Evolutionary conservation across 2,329 filamentous ascomycete species (phyloP), one percentile per base, ranked within the genome.

Genomic region (Elsinoe arachidis): DNA sequence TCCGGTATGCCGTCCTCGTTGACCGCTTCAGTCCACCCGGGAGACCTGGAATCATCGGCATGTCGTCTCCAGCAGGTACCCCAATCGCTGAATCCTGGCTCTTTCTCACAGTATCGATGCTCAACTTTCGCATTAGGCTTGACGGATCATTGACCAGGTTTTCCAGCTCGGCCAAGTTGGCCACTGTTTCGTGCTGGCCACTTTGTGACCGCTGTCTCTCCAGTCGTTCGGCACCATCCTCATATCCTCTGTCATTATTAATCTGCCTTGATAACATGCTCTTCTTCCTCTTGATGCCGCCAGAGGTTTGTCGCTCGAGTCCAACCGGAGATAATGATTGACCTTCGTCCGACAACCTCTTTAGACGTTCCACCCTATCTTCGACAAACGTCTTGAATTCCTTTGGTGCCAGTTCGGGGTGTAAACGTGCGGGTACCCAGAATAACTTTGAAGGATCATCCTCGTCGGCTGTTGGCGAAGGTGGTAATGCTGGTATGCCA

Each of bases 341-440:
- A 85, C 70, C 65, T 47, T 72, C 90, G 21, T 86, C 86, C 1
- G 91, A 95, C 65, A 88, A 83, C 63, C 91, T 80, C 69, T 90
- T 86, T 64, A 97, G 95, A 35, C 88, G 86, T 64, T 96, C 88
- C 11, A 96, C 89, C 67, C 91, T 85, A 61, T 91, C 95, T 67
- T 99, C 92, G 1, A 99, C 80, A 64, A 97, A 99, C 1, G 87
- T 92, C 72, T 95, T 96, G 78, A 97, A 99, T 65, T 96, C 93
- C 67, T 88, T 90, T 1, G 93, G 93, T 2, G 93, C 93, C 51
- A 99, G 78, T 72, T 99, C 93, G 0, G 93, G 93, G 66, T 99
- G 93, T 26, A 99, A 80, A 59, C 90, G 84, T 21, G 93, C 93
- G 4, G 93, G 93, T 5, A 99, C 93, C 93, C 93, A 99, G 63